Conservation (phyloP, 768 basidiomycete species). For the Suillus plorans region DNA sequence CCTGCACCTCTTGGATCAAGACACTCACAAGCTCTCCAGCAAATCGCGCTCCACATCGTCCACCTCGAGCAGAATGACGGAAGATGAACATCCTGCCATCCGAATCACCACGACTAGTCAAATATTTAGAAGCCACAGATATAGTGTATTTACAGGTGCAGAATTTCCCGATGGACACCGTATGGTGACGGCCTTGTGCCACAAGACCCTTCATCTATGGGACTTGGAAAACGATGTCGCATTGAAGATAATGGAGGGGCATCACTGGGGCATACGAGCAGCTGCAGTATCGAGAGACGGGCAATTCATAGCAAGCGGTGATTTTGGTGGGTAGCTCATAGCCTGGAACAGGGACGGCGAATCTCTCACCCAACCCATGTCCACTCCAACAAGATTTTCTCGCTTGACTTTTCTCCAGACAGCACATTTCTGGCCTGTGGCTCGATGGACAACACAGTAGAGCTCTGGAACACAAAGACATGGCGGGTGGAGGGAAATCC, state of each 20-base stretch:
- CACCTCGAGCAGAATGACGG: neutral
- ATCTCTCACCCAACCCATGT: neutral
- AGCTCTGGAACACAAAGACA: neutral
- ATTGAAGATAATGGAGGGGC: neutral
- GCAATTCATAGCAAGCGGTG: neutral
- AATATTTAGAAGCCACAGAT: neutral
- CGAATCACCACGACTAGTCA: neutral
- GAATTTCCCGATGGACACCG: neutral
- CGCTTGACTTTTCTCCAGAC: neutral
- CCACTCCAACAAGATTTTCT: neutral
- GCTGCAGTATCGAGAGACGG: neutral
- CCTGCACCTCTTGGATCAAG: neutral
- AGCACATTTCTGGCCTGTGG: neutral
- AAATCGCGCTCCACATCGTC: neutral
- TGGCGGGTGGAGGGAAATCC: neutral
- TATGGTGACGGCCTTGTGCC: neutral
- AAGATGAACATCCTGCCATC: neutral
- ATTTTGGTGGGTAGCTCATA: neutral
- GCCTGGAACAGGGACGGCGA: neutral
- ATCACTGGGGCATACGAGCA: neutral
- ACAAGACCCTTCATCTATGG: neutral
- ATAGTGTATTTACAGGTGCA: neutral
- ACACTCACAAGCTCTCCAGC: neutral
- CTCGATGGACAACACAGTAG: neutral
- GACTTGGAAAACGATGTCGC: neutral